Percentiles rank a stretch among this genome's conserved stretches.
Evolutionary conservation across 192 early-diverging fungal species (phyloP).

Genomic region (Linnemannia exigua): DNA sequence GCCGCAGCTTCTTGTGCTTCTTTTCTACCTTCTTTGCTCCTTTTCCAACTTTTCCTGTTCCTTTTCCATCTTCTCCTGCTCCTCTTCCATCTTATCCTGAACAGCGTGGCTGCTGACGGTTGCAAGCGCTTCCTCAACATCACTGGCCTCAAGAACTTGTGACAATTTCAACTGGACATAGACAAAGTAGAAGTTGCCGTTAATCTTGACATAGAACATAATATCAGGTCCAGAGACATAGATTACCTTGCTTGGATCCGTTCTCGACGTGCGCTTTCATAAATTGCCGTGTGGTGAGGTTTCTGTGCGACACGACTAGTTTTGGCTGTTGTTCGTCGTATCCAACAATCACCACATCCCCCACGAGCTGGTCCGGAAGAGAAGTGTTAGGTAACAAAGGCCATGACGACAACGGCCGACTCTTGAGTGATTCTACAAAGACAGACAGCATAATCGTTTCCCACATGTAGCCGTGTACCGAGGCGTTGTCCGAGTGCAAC

Average conservation of each 20-base stretch:
- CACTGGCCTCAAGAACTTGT: slow-evolving; percentile 23
- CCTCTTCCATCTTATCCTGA: neutral
- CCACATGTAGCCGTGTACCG: slow-evolving; percentile 16
- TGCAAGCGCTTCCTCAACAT: slow-evolving; percentile 12
- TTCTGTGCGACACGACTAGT: neutral
- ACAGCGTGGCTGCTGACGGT: slow-evolving; percentile 11
- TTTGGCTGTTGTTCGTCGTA: neutral
- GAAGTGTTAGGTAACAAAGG: slow-evolving; percentile 4
- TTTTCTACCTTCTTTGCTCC: neutral
- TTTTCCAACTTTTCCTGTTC: too few relatives aligned
- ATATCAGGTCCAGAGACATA: slow-evolving; percentile 18
- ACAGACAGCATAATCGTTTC: neutral
- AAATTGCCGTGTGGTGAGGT: neutral
- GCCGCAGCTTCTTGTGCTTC: neutral
- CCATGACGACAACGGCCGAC: neutral
- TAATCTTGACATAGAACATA: slow-evolving; percentile 25
- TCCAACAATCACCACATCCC: slow-evolving; percentile 11
- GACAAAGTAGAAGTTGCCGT: neutral
- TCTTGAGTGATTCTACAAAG: slow-evolving; percentile 1
- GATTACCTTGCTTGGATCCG: neutral
- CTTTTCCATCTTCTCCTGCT: too few relatives aligned
- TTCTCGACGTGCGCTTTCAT: slow-evolving; percentile 6
- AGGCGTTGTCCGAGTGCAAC: slow-evolving; percentile 13
- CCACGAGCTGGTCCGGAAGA: neutral
- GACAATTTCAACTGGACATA: slow-evolving; percentile 7